Conservation (phyloP, 2,329 filamentous ascomycete species). For the Ophiostoma montium region DNA sequence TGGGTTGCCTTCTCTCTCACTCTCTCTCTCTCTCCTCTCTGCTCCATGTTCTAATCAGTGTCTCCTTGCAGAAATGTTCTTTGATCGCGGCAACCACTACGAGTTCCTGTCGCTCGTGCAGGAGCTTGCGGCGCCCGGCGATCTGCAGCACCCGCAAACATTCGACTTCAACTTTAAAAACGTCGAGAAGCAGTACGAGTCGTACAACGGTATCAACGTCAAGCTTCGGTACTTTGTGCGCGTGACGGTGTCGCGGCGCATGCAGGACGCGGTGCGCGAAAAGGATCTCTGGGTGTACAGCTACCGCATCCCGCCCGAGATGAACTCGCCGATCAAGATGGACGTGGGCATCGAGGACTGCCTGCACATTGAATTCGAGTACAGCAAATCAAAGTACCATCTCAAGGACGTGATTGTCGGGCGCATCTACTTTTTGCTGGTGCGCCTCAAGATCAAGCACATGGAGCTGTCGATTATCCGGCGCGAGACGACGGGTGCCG, state of each 20-base stretch:
- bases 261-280: conserved; percentile 96
- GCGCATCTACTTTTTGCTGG: conserved; percentile 93
- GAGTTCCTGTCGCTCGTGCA: conserved; percentile 96
- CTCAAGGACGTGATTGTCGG: conserved; percentile 98
- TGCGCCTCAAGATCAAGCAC: conserved; percentile 97
- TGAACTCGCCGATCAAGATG: conserved; percentile 99
- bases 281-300: conserved; percentile 99
- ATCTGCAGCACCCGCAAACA: conserved; percentile 96
- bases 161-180: conserved; percentile 99
- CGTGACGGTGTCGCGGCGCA: conserved; percentile 88
- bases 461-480: conserved; percentile 99
- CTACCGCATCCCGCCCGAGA: conserved; percentile 95
- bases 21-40: not conserved
- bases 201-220: conserved; percentile 98
- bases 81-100: conserved; percentile 97
- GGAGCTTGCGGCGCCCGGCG: conserved; percentile 89
- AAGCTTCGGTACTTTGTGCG: conserved; percentile 97
- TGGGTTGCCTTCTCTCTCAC: conserved; percentile 24
- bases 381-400: conserved; percentile 98
- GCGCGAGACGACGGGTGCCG: conserved; percentile 87
- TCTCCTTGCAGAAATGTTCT: conserved; percentile 80
- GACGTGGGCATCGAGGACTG: conserved; percentile 99
- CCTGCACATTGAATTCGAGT: conserved; percentile 97
- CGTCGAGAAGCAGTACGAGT: conserved; percentile 99
- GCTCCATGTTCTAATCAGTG: not conserved